Conservation (phyloP, 208 protist genomes). For the Leishmania gerbilli region DNA sequence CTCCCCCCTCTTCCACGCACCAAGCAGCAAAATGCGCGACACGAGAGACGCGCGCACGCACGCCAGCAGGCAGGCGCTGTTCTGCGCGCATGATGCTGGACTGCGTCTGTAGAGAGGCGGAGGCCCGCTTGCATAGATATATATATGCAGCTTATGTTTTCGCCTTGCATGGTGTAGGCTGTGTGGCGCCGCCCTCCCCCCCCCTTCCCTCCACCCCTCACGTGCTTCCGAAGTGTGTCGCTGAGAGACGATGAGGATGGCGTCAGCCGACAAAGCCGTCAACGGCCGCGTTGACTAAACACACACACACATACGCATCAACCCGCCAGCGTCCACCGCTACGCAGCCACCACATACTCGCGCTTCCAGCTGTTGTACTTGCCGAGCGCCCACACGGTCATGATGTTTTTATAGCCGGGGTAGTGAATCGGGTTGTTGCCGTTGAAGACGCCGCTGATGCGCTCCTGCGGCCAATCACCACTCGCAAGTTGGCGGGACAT, state of each 20-base stretch:
- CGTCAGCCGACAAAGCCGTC: not conserved
- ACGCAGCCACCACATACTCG: constrained; percentile 32
- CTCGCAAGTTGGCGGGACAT: constrained; percentile 83
- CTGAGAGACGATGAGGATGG: not conserved
- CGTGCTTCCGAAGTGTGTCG: not conserved
- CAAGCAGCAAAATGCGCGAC: not conserved
- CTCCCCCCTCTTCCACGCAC: not conserved
- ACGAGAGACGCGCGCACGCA: not conserved
- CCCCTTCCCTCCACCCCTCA: not conserved
- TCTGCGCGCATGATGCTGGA: not conserved
- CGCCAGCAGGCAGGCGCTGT: not conserved
- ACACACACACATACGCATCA: not conserved
- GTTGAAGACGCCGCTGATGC: constrained; percentile 98
- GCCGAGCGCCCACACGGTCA: constrained; percentile 97
- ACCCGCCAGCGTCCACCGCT: not conserved
- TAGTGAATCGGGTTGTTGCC: constrained; percentile 98
- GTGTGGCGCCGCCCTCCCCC: not conserved
- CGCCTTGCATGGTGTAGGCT: not conserved
- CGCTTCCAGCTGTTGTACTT: constrained; percentile 82
- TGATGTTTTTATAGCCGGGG: constrained; percentile 95
- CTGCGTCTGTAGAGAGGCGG: not conserved
- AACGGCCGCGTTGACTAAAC: not conserved
- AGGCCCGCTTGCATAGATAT: constrained; percentile 9
- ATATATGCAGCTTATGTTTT: not conserved
- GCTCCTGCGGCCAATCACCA: constrained; percentile 93